These are phyloP conservation scores for Kuraishia borneana DNA, from an alignment of 805 yeast genomes.

Conservation along the genomic window DNA sequence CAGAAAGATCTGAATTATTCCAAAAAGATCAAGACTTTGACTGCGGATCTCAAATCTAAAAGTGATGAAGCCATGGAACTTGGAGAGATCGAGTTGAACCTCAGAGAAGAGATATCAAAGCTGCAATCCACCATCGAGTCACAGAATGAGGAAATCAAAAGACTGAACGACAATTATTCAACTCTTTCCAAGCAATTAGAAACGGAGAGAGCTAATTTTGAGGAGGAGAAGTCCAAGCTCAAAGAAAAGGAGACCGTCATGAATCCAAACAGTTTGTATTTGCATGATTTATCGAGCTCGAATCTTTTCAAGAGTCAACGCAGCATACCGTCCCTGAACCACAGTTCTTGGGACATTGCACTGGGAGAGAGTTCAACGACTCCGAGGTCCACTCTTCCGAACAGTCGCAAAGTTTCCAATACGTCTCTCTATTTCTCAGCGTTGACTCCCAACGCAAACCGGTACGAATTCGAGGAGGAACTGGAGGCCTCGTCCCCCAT, in stretches of 20 bases:
- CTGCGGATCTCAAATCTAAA: slow-evolving; percentile 25
- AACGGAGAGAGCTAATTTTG: slow-evolving; percentile 12
- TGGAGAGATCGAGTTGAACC: slow-evolving; percentile 11
- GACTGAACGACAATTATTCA: slow-evolving; percentile 14
- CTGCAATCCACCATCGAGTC: slow-evolving; percentile 16
- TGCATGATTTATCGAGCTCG: slow-evolving; percentile 19
- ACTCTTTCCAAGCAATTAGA: slow-evolving; percentile 19
- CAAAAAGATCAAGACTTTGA: slow-evolving; percentile 16
- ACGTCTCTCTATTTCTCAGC: slow-evolving; percentile 1
- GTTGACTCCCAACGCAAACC: neutral
- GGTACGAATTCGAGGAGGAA: slow-evolving; percentile 1
- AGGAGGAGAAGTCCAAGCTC: slow-evolving; percentile 4
- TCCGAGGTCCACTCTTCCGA: slow-evolving; percentile 15
- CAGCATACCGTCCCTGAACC: slow-evolving; percentile 9
- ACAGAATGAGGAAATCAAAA: slow-evolving; percentile 8
- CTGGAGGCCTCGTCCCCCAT: slow-evolving; percentile 8
- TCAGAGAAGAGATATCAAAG: slow-evolving; percentile 9
- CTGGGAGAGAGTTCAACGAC: slow-evolving; percentile 40
- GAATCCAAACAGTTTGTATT: slow-evolving; percentile 11
- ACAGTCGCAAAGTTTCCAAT: slow-evolving; percentile 1
- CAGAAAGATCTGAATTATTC: slow-evolving; percentile 16
- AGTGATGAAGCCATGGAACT: slow-evolving; percentile 14
- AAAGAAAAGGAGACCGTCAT: slow-evolving; percentile 6
- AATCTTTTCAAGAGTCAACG: slow-evolving; percentile 11
- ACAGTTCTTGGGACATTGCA: slow-evolving; percentile 22